phyloP scores from a whole-genome alignment of 305 asterid species.

The Fraxinus sp. region DNA sequence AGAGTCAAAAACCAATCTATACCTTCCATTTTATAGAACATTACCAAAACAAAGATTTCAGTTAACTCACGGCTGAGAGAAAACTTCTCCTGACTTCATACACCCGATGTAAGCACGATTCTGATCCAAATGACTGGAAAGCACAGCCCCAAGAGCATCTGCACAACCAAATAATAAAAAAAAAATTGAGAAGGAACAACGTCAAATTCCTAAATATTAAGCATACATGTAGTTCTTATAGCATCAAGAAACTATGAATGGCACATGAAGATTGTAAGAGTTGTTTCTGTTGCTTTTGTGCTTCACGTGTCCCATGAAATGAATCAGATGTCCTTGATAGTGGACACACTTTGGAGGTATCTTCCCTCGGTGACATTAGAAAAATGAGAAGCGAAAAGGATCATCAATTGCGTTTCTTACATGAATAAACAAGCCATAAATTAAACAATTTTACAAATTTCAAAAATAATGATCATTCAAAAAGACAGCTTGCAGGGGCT shows the following conservation, averaged over 20 bases:
- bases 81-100: conserved; percentile 93
- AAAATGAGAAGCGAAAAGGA: not conserved
- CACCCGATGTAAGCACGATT: conserved; percentile 80
- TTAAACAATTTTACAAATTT: not conserved
- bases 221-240: not conserved
- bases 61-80: conserved; percentile 71
- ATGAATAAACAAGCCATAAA: not conserved
- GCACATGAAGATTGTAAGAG: conserved; percentile 12
- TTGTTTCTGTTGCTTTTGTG: not conserved
- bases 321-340: not conserved
- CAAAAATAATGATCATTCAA: not conserved
- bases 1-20: conserved; percentile 2
- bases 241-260: conserved; percentile 7
- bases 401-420: not conserved
- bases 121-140: conserved; percentile 71
- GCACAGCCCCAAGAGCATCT: conserved; percentile 79
- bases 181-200: not conserved
- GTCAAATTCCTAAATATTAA: conserved; percentile 3
- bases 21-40: conserved; percentile 18
- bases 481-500: not conserved
- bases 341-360: not conserved
- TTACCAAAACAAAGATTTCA: conserved; percentile 1
- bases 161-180: conserved; percentile 15
- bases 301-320: not conserved
- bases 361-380: not conserved